Percentiles rank a stretch among this genome's conserved stretches.
These are phyloP conservation scores for Coemansia sp. DNA, from an alignment of 192 early-diverging fungal genomes.

Conservation along the genomic window DNA sequence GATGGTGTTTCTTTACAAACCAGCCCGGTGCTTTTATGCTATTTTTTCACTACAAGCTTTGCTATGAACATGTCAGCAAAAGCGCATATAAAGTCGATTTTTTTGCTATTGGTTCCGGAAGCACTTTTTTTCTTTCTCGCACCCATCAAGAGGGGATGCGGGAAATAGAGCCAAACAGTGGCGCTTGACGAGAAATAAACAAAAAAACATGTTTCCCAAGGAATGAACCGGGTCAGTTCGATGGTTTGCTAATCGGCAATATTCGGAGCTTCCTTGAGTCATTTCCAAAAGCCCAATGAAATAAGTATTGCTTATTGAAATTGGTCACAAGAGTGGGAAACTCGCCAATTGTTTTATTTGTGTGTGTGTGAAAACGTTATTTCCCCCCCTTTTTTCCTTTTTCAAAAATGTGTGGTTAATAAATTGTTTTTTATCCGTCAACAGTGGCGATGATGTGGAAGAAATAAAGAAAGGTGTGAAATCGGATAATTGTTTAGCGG, in stretches of 20 bases:
- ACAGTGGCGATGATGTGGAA: too few species aligned
- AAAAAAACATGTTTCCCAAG: background rate
- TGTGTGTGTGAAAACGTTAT: too few species aligned
- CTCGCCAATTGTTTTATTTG: too few species aligned
- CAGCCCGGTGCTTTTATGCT: background rate
- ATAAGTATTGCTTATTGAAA: too few species aligned
- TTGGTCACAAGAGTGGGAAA: too few species aligned
- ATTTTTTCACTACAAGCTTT: too few species aligned
- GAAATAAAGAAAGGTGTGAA: too few species aligned
- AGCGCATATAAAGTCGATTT: background rate
- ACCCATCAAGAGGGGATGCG: background rate
- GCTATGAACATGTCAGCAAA: too few species aligned
- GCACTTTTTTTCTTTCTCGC: background rate
- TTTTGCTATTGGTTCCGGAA: background rate
- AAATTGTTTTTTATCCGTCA: too few species aligned
- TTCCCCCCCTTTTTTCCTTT: too few species aligned
- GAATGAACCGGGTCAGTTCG: background rate
- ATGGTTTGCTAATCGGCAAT: background rate
- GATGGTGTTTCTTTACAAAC: background rate
- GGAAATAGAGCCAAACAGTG: background rate
- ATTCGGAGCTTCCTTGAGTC: background rate
- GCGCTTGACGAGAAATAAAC: background rate
- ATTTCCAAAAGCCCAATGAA: background rate
- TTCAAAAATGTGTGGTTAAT: too few species aligned
- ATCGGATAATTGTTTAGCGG: background rate